phyloP scores from a whole-genome alignment of 2,329 filamentous ascomycete genomes.

The Phialemonium atrogriseum region DNA sequence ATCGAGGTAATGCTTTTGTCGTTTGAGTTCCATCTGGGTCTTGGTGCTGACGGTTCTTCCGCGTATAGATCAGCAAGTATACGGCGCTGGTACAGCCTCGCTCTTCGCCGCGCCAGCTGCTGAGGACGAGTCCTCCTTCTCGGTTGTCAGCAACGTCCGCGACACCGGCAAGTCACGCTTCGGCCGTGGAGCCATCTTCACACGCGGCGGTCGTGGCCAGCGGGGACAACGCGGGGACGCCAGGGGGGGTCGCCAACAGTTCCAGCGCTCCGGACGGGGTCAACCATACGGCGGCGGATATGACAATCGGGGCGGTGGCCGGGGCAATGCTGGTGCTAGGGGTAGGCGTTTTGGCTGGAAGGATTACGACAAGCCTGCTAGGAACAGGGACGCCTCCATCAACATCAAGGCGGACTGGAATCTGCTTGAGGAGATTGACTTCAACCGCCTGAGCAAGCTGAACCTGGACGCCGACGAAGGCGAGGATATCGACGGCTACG shows the following conservation, averaged over 20 bases:
- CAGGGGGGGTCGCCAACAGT: constrained; percentile 49
- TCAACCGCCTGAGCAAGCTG: constrained; percentile 87
- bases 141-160: constrained; percentile 90
- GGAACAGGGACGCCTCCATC: constrained; percentile 92
- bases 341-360: constrained; percentile 95
- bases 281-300: constrained; percentile 44
- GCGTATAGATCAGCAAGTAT: constrained; percentile 80
- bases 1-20: constrained; percentile 62
- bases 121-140: constrained; percentile 96
- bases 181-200: constrained; percentile 82
- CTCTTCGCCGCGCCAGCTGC: constrained; percentile 85
- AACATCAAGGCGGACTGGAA: constrained; percentile 95
- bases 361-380: constrained; percentile 95
- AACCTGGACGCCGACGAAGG: constrained; percentile 93
- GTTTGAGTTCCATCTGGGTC: not conserved
- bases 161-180: constrained; percentile 81
- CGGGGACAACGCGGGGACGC: constrained; percentile 56
- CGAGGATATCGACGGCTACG: constrained; percentile 91
- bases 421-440: constrained; percentile 97
- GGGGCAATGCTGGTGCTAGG: constrained; percentile 59
- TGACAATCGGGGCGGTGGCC: constrained; percentile 59
- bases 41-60: constrained; percentile 12
- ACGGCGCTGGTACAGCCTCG: constrained; percentile 79
- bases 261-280: constrained; percentile 67
- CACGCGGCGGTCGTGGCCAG: constrained; percentile 76